Evolutionary conservation across 2,329 filamentous ascomycete genomes (phyloP).

Genomic region (Cladosporium sp.): DNA sequence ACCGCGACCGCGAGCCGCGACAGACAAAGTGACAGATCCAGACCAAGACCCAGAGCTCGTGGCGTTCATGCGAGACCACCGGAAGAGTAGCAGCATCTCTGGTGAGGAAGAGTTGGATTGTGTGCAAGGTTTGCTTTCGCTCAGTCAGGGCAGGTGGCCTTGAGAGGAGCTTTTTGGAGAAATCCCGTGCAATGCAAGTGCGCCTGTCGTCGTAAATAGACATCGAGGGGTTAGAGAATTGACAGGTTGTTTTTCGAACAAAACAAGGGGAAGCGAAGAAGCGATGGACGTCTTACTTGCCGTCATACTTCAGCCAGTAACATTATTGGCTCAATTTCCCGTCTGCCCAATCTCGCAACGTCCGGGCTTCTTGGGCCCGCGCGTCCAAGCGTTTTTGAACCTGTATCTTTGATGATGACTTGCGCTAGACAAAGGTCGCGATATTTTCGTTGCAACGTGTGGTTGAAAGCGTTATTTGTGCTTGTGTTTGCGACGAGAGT

Average conservation of each 20-base stretch:
- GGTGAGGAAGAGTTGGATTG: constrained; percentile 73
- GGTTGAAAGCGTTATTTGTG: neutral
- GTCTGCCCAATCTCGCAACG: constrained; percentile 3
- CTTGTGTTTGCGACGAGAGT: neutral
- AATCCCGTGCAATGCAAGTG: neutral
- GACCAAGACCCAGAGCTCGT: constrained; percentile 66
- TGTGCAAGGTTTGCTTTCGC: constrained; percentile 80
- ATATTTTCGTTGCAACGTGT: neutral
- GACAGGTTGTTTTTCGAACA: constrained; percentile 3
- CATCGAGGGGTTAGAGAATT: neutral
- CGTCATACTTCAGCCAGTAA: neutral
- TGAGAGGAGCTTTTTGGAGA: constrained; percentile 23
- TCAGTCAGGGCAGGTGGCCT: constrained; percentile 89
- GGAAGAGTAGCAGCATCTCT: constrained; percentile 38
- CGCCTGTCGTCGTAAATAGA: neutral
- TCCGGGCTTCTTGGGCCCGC: neutral
- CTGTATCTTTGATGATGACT: neutral
- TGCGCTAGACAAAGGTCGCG: neutral
- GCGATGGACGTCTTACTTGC: neutral
- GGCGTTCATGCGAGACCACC: constrained; percentile 66
- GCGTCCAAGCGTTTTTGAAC: constrained; percentile 1
- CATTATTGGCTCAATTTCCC: constrained; percentile 2
- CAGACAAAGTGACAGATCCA: constrained; percentile 34
- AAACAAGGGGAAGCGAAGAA: neutral
- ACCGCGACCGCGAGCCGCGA: constrained; percentile 12